Percentiles rank a stretch among this genome's conserved stretches.
Evolutionary conservation across 208 protist genomes (phyloP).

Genomic region (Phytomonas francai): DNA sequence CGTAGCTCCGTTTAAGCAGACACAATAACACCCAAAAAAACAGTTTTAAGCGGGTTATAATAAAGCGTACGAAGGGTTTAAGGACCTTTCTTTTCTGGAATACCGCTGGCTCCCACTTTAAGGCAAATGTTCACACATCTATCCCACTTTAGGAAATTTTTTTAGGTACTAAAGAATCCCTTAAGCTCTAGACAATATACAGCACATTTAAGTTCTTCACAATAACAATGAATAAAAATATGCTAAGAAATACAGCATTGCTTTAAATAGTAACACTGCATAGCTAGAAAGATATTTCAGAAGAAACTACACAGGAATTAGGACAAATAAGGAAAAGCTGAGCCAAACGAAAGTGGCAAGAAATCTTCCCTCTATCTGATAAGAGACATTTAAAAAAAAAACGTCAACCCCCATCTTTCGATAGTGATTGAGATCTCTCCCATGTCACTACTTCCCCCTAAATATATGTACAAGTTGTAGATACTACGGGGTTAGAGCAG

Average conservation of each 20-base stretch:
- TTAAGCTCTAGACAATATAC: not conserved
- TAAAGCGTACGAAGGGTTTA: not conserved
- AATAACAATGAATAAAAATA: not conserved
- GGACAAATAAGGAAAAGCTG: not conserved
- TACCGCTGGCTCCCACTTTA: not conserved
- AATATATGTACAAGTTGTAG: not conserved
- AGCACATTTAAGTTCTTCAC: not conserved
- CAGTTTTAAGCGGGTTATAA: not conserved
- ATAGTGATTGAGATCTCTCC: not conserved
- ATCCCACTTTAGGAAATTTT: not conserved
- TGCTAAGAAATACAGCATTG: not conserved
- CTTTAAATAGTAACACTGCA: not conserved
- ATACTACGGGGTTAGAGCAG: not conserved
- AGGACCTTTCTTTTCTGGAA: not conserved
- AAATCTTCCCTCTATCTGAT: not conserved
- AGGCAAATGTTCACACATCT: not conserved
- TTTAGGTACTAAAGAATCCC: not conserved
- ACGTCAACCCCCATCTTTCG: not conserved
- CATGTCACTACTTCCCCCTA: not conserved
- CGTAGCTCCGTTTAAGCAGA: not conserved
- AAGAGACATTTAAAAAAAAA: not conserved
- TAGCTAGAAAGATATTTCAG: not conserved
- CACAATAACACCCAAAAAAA: not conserved
- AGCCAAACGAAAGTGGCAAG: not conserved
- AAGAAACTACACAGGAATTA: not conserved